These are phyloP conservation scores for Pseudohalonectria lignicola DNA, from an alignment of 2,329 filamentous ascomycete genomes.

Conservation along the genomic window DNA sequence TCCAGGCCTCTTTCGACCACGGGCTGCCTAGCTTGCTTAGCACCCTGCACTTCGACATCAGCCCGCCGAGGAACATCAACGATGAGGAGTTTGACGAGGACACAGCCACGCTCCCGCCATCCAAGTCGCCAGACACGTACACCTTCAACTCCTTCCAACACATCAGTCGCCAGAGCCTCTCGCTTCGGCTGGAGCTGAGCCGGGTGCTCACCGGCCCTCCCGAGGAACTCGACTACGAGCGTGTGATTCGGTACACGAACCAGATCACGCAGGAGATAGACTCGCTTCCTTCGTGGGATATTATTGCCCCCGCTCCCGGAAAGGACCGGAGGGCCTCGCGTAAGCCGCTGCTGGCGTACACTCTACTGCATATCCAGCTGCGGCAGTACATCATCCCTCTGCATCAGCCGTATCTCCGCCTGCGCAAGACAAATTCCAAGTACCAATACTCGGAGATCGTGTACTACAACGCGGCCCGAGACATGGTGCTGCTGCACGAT, in stretches of 20 bases:
- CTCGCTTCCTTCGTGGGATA: slow-evolving; percentile 45
- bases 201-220: slow-evolving; percentile 42
- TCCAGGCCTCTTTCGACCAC: slow-evolving; percentile 51
- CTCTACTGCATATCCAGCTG: slow-evolving; percentile 48
- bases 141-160: slow-evolving; percentile 50
- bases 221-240: slow-evolving; percentile 47
- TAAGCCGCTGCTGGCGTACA: slow-evolving; percentile 47
- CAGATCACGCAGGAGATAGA: slow-evolving; percentile 51
- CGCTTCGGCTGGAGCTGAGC: slow-evolving; percentile 45
- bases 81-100: slow-evolving; percentile 44
- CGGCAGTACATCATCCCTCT: slow-evolving; percentile 51
- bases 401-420: slow-evolving; percentile 48
- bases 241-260: slow-evolving; percentile 50
- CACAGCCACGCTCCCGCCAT: slow-evolving; percentile 32
- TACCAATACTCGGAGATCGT: slow-evolving; percentile 53
- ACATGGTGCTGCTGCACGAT: slow-evolving; percentile 51
- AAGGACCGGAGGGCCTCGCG: slow-evolving; percentile 29
- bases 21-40: slow-evolving; percentile 47
- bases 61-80: slow-evolving; percentile 41
- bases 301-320: slow-evolving; percentile 19
- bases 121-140: slow-evolving; percentile 40
- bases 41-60: slow-evolving; percentile 43
- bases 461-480: slow-evolving; percentile 51
- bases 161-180: slow-evolving; percentile 42
- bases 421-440: slow-evolving; percentile 47